Evolutionary conservation across 306 rosid genomes (phyloP), one percentile per base, ranked within the genome.

Genomic region (Prunus armeniaca): DNA sequence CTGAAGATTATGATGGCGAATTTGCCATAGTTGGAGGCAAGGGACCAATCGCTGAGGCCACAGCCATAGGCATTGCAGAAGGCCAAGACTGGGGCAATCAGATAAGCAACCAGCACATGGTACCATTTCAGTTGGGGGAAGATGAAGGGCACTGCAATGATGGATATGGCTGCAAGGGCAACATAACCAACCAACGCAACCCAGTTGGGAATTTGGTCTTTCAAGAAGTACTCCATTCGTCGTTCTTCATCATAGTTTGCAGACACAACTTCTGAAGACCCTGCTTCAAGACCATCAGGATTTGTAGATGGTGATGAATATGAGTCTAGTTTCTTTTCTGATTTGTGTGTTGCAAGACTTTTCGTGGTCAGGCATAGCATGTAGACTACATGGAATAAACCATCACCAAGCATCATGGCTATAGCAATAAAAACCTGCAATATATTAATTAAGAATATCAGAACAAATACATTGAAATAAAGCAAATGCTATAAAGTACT

Each of bases 11-110:
- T 80, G 25, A 92, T 89, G 63, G 93, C 89, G 63, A 92, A 71
- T 78, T 92, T 92, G 18, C 93, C 96, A n/a, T 90, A 92, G 73
- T 84, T 88, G 25, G 96, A 89, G 70, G 96, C 91, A 3, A 92
- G 87, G 55, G 97, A 92, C 93, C 96, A 89, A 43, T 92, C 93
- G 0, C 91, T 92, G 63, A 92, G 97, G 12, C 97, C 93, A 63
- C 85, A 71, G 3, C 96, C 96, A 71, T 92, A 92, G 69, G 97
- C 86, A 68, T 91, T 91, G 78, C 93, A 89, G 74, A 91, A 91
- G 68, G 93, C 97, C 41, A 89, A 63, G 55, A 89, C 50, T 4
- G 93, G 97, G 28, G 95, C 95, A 46, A 88, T 79, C 2, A 70
- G 15, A 75, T 88, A 91, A 30, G 90, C 85, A 18, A 87, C 78